Percentiles rank a stretch among this genome's conserved stretches.
These are phyloP conservation scores for Aspergillus unguis DNA, from an alignment of 2,329 filamentous ascomycete genomes.

Conservation along the genomic window DNA sequence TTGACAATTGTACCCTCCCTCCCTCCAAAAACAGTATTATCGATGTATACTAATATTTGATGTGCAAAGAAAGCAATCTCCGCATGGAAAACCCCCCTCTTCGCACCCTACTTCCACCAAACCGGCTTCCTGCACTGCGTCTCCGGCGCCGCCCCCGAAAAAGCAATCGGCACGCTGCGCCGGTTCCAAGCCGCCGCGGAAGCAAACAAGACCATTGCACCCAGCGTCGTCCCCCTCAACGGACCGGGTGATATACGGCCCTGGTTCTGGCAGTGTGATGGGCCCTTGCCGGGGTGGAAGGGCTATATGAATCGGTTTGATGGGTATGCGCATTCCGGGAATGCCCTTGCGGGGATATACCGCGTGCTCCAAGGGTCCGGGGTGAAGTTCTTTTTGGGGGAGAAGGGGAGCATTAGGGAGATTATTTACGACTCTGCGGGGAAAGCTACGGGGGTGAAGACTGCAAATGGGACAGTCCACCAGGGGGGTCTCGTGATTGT, in stretches of 20 bases:
- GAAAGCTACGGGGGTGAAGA: conserved; percentile 36
- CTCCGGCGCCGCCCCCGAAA: conserved; percentile 47
- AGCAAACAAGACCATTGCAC: conserved; percentile 34
- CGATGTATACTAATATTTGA: neutral
- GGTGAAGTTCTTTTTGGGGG: conserved; percentile 45
- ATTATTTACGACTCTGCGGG: conserved; percentile 35
- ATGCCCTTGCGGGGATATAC: conserved; percentile 51
- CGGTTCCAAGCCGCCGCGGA: conserved; percentile 40
- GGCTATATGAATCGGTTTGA: conserved; percentile 59
- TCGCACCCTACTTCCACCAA: conserved; percentile 52
- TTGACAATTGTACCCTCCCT: conserved; percentile 45
- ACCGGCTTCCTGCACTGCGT: conserved; percentile 53
- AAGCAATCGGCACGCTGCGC: conserved; percentile 48
- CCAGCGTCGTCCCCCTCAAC: conserved; percentile 40
- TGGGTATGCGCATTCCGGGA: conserved; percentile 56
- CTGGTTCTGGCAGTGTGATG: conserved; percentile 49
- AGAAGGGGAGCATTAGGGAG: conserved; percentile 36
- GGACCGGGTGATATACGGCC: conserved; percentile 41
- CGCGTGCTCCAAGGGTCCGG: conserved; percentile 39
- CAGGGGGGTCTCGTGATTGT: conserved; percentile 46
- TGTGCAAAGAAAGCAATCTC: conserved; percentile 47
- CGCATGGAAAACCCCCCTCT: conserved; percentile 54
- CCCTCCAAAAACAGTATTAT: too few species aligned
- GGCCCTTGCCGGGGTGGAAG: conserved; percentile 51
- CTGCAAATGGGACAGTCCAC: conserved; percentile 39